Percentiles rank a stretch among this genome's conserved stretches.
These are phyloP conservation scores for Acacia crassicarpa DNA, from an alignment of 306 rosid species.

Conservation along the genomic window DNA sequence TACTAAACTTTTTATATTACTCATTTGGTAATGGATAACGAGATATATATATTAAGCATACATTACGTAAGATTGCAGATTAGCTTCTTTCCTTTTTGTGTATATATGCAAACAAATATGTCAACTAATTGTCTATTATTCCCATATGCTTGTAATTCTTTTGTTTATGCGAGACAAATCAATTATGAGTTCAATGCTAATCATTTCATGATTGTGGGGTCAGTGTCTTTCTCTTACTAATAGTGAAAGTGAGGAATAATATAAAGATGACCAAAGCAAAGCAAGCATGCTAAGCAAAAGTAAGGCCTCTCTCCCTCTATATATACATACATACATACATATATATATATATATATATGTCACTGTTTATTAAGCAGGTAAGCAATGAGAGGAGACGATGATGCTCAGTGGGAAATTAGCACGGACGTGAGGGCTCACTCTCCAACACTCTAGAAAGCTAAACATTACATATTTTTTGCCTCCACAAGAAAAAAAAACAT, in stretches of 20 bases:
- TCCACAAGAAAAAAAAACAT: constrained; percentile 18
- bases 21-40: not conserved
- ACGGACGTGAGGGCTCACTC: constrained; percentile 44
- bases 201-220: constrained; percentile 48
- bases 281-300: constrained; percentile 35
- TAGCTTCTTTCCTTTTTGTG: not conserved
- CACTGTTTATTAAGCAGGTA: constrained; percentile 5
- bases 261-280: constrained; percentile 35
- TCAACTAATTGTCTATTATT: not conserved
- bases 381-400: constrained; percentile 42
- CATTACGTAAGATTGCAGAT: not conserved
- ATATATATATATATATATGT: too few relatives aligned
- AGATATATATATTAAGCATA: not conserved
- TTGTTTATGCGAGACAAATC: constrained; percentile 11
- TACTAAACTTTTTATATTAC: not conserved
- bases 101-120: not conserved
- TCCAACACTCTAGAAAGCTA: constrained; percentile 49
- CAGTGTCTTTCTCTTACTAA: constrained; percentile 15
- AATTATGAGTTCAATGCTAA: constrained; percentile 29
- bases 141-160: not conserved
- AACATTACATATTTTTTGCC: constrained; percentile 26
- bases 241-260: constrained; percentile 49
- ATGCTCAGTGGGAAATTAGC: constrained; percentile 41
- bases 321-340: too few relatives aligned
- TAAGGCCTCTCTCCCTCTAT: constrained; percentile 6